Evolutionary conservation across 164 flowering plant genomes (phyloP), one percentile per base, ranked within the genome.

Genomic region (Piper longum): DNA sequence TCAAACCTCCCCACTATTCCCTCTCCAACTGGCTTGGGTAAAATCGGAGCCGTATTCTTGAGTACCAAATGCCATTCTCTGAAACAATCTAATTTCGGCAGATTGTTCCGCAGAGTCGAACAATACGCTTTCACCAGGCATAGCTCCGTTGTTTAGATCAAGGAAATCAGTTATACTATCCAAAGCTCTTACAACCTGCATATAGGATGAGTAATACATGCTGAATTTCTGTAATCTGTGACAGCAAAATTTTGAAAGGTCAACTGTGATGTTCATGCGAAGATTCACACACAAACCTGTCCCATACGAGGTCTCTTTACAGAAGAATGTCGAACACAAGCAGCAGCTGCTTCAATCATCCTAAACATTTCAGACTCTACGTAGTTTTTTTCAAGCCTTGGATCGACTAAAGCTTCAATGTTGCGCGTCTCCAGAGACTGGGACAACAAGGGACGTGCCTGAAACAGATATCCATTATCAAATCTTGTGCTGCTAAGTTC

Each of bases 301-400:
- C 88, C 83, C 98, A 91, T 91, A 48, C 81, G 76, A 56, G 98
- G 96, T 67, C 96, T 81, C 74, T 81, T 87, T 36, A 76, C 64
- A 64, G 98, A 82, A 55, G 89, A 85, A 79, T 88, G 98, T n/a
- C 98, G 81, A 39, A 87, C 84, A 70, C 95, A 91, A 57, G 85
- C 96, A 63, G 91, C 91, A 63, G 96, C 96, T 42, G 81, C 88
- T 71, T 88, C 88, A 65, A 86, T 73, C 83, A 91, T 80, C 17
- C 74, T 74, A 41, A 91, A 80, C 88, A 91, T 79, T 71, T 91
- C 88, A 68, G 62, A 54, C 36, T 77, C 82, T 26, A 82, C 78
- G 64, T 74, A 91, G 67, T 83, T 82, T 39, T 77, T 71, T 66
- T 66, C 82, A 43, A 88, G 86, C 76, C 80, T 82, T 59, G 92